Evolutionary conservation across 2,329 filamentous ascomycete genomes (phyloP), one percentile per base, ranked within the genome.

Genomic region (Metarhizium rileyi): DNA sequence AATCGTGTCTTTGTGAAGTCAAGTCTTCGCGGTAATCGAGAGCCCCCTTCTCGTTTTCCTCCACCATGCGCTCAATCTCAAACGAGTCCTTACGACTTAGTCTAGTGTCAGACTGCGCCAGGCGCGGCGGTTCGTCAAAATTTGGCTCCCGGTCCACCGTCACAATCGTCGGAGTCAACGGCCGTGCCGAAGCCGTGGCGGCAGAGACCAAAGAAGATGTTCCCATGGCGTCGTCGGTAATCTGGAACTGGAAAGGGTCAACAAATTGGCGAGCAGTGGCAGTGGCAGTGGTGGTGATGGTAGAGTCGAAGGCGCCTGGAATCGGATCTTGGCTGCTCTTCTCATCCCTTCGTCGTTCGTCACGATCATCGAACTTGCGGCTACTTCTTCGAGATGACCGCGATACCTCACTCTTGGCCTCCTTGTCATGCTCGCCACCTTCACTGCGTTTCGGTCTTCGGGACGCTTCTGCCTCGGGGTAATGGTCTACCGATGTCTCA

Each of bases 181-280:
- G 70, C 44, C 70, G 66, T 35, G 61, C 59, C 1, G 53, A 43
- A 2, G 47, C 48, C 10, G 46, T 25, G 5, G 50, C 18, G 40
- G 46, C 42, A 38, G 45, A 26, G 9, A 44, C 45, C 3, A 33
- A 33, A 3, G 47, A 33, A 3, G 47, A 42, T 16, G 49, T 26
- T 12, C 16, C 40, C n/a, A 49, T 26, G n/a, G 72, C 71, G 57
- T 76, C 71, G 52, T 76, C 69, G 40, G 70, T 55, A 52, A 81
- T 75, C 61, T 77, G 78, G 58, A 70, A 83, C 60, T 80, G 71
- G 61, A 83, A 82, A 18, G 78, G 77, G 62, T 83, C 75, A 58
- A 77, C 61, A 3, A 9, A 4, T 25, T 42, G 38, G 14, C 64
- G 55, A 56, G n/a, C n/a, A n/a, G 66, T 41, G 25, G 46, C 14